phyloP scores from a whole-genome alignment of 345 rosid genomes.

The Citrus unshiu region DNA sequence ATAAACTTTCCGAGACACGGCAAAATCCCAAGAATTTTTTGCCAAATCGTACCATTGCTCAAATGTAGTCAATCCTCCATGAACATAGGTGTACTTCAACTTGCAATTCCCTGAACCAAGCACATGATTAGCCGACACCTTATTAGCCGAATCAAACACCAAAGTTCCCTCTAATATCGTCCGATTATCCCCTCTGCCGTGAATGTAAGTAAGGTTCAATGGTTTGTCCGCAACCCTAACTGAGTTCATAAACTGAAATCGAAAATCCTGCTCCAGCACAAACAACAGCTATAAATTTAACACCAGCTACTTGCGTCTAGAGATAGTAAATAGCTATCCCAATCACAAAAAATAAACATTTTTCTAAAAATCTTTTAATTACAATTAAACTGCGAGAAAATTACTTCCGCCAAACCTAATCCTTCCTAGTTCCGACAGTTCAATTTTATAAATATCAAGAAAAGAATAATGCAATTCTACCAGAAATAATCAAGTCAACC shows the following conservation, averaged over 20 bases:
- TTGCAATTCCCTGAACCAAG: conserved; percentile 74
- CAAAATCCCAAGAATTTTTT: conserved; percentile 80
- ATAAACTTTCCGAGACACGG: conserved; percentile 52
- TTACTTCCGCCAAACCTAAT: neutral
- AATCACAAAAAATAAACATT: neutral
- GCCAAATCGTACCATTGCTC: conserved; percentile 83
- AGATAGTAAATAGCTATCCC: neutral
- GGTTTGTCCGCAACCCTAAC: conserved; percentile 69
- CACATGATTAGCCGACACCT: conserved; percentile 71
- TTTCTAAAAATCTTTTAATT: neutral
- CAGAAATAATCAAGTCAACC: neutral
- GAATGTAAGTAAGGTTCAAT: conserved; percentile 80
- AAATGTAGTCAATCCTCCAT: conserved; percentile 56
- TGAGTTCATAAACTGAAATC: conserved; percentile 92
- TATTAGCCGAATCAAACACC: conserved; percentile 59
- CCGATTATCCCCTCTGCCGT: conserved; percentile 55
- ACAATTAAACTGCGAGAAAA: neutral
- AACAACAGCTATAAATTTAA: neutral
- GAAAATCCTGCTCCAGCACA: conserved; percentile 53
- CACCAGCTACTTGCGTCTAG: neutral
- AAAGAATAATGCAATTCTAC: neutral
- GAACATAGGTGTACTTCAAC: conserved; percentile 76
- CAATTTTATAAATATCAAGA: neutral
- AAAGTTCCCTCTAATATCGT: conserved; percentile 69
- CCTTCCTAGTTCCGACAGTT: neutral